Evolutionary conservation across 345 rosid genomes (phyloP), one percentile per base, ranked within the genome.

Genomic region (Rhodomyrtus tomentosa): DNA sequence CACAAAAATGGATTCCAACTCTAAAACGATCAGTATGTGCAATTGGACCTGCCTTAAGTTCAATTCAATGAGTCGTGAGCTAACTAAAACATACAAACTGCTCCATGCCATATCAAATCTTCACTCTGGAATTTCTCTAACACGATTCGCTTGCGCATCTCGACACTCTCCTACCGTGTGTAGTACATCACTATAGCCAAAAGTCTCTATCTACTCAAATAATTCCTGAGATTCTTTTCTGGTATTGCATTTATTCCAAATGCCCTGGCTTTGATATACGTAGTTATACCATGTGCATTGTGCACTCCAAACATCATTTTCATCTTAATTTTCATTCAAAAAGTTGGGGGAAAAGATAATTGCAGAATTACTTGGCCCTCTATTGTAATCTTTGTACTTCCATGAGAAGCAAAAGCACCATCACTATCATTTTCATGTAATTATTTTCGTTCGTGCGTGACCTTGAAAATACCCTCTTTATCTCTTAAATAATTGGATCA

Each of bases 11-110:
- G 25, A 68, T 16, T 12, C 12, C 10, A 68, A 68, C 6, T 68
- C 1, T 0, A 1, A 32, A 36, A 12, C 12, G 0, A 4, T 62
- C 42, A 16, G 16, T 62, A 18, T 4, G 36, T 4, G 12, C 3
- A 8, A 0, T 1, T 36, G 13, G 12, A 68, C 6, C 45, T 1
- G 0, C 45, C 45, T 10, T 32, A 13, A 32, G 25, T 68, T 36
- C 40, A 68, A 68, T 5, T 5, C 25, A 68, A 36, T 0, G 0
- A 36, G 22, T 36, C 76, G 9, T 18, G 21, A 36, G 13, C 76
- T 68, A 68, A 68, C 5, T 68, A 36, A 24, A 68, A 36, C 6
- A 18, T 68, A 32, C 18, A 3, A 68, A 32, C 12, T 15, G 9
- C 24, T 2, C 45, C 45, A 6, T 51, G 32, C 42, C 76, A 8